phyloP scores from a whole-genome alignment of 2,329 filamentous ascomycete genomes.

The Colletotrichum sublineola region DNA sequence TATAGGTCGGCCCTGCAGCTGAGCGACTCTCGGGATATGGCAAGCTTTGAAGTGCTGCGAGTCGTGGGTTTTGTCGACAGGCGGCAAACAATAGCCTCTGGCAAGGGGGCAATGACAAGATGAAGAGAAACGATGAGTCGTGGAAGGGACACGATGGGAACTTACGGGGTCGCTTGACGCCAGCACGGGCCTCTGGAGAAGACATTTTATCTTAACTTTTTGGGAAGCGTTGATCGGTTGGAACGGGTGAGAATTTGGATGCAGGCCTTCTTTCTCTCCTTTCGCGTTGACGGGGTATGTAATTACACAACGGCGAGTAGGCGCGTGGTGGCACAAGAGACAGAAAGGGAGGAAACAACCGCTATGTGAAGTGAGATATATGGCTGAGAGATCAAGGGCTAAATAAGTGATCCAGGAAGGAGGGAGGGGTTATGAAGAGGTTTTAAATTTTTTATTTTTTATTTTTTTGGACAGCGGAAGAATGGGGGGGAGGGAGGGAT shows the following conservation, averaged over 20 bases:
- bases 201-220: constrained; percentile 50
- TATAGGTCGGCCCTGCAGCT: not conserved
- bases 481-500: not conserved
- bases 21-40: not conserved
- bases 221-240: constrained; percentile 1
- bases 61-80: not conserved
- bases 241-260: constrained; percentile 59
- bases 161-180: constrained; percentile 61
- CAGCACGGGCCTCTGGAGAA: constrained; percentile 56
- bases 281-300: constrained; percentile 41
- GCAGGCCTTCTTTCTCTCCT: constrained; percentile 49
- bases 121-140: constrained; percentile 4
- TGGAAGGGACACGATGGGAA: constrained; percentile 26
- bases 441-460: not conserved
- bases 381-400: not conserved
- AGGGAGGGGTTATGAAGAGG: constrained; percentile 2
- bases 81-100: not conserved
- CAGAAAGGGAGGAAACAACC: not conserved
- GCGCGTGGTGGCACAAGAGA: not conserved
- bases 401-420: not conserved
- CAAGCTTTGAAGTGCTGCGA: not conserved
- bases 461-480: not conserved
- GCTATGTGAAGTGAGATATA: not conserved
- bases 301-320: not conserved
- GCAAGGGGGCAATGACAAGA: constrained; percentile 1